A percentile compares a stretch with the other conserved stretches of the same genome.
These are phyloP conservation scores for Mycena crocata DNA, from an alignment of 768 basidiomycete genomes.

Conservation along the genomic window DNA sequence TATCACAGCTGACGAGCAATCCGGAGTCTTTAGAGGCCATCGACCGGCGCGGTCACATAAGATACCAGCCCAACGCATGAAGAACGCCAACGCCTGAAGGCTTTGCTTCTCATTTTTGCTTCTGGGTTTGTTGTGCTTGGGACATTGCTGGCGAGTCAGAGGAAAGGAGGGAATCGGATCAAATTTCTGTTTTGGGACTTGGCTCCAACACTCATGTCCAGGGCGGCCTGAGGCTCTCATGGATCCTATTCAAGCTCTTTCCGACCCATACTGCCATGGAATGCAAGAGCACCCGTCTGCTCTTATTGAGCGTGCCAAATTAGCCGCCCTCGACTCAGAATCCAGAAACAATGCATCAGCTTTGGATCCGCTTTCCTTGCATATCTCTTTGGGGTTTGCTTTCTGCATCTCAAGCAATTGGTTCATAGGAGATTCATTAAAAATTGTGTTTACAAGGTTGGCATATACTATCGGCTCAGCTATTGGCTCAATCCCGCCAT, in stretches of 20 bases:
- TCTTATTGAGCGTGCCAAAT: slow-evolving; percentile 47
- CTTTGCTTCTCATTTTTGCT: no score
- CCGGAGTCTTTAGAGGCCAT: no score
- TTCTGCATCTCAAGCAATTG: slow-evolving; percentile 59
- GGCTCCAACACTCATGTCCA: background rate
- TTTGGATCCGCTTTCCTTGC: slow-evolving; percentile 34
- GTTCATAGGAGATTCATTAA: background rate
- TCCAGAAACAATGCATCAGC: background rate
- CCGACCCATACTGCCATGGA: slow-evolving; percentile 53
- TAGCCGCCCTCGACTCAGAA: slow-evolving; percentile 37
- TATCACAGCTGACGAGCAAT: no score
- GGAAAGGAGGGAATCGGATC: no score
- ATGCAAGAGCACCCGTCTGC: slow-evolving; percentile 59
- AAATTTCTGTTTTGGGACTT: no score
- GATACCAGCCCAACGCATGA: no score
- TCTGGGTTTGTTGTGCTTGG: no score
- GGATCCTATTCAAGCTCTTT: background rate
- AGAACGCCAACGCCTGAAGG: no score
- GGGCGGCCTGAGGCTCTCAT: background rate
- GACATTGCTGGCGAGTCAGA: no score
- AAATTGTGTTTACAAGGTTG: slow-evolving; percentile 44
- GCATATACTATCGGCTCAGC: slow-evolving; percentile 74
- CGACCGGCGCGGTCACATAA: no score
- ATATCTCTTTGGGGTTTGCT: slow-evolving; percentile 33
- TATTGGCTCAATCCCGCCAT: slow-evolving; percentile 61